Percentiles rank a stretch among this genome's conserved stretches.
These are phyloP conservation scores for Coffea eugenioides DNA, from an alignment of 257 asterid species.

Conservation along the genomic window DNA sequence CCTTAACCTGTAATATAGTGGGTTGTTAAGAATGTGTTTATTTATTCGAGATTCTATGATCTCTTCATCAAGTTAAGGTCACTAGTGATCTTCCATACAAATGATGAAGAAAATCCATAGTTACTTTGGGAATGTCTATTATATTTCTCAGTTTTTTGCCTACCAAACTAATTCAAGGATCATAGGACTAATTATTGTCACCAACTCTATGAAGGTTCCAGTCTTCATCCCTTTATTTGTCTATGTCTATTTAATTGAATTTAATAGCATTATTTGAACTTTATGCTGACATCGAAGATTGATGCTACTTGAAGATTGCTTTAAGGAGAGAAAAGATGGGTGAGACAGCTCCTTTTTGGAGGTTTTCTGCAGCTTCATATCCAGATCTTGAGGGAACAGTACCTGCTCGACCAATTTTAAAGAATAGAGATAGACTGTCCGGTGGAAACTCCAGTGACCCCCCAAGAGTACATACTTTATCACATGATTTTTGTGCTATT, in stretches of 20 bases:
- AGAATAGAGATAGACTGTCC: constrained; percentile 16
- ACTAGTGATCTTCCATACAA: not conserved
- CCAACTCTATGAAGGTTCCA: constrained; percentile 1
- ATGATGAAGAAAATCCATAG: not conserved
- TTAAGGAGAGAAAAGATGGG: constrained; percentile 87
- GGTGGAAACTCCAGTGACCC: constrained; percentile 32
- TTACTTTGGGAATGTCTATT: not conserved
- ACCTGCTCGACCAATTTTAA: constrained; percentile 28
- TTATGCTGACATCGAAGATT: constrained; percentile 18
- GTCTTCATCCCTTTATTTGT: not conserved
- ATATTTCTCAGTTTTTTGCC: not conserved
- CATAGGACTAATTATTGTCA: not conserved
- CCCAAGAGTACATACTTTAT: constrained; percentile 46
- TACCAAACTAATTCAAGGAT: not conserved
- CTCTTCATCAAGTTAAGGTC: not conserved
- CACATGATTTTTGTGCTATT: constrained; percentile 13
- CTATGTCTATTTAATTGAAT: not conserved
- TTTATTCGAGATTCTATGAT: not conserved
- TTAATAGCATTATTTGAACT: not conserved
- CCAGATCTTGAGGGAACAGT: constrained; percentile 62
- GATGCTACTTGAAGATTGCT: constrained; percentile 56
- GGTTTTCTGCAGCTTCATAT: constrained; percentile 83
- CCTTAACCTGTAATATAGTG: not conserved
- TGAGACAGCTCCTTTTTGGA: constrained; percentile 86
- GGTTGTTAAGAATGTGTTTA: not conserved